These are phyloP conservation scores for Phoma sp. DNA, from an alignment of 2,329 filamentous ascomycete species.

Conservation along the genomic window DNA sequence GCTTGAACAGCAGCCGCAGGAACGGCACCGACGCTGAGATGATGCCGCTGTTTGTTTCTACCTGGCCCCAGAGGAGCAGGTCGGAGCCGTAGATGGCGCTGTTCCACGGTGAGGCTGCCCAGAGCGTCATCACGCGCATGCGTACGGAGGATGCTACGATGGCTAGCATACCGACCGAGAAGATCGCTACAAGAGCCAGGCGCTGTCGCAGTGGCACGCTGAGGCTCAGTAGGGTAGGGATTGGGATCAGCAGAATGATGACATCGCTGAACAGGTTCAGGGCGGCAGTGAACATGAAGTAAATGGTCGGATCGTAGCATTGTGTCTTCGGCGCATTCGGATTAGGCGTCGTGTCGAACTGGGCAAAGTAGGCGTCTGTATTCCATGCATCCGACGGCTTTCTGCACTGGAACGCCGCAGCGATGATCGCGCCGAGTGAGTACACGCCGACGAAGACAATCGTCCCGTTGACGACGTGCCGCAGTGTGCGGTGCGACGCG, in stretches of 20 bases:
- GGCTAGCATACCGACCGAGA: slow-evolving; percentile 45
- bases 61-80: slow-evolving; percentile 54
- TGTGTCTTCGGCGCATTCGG: slow-evolving; percentile 27
- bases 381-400: slow-evolving; percentile 39
- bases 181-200: slow-evolving; percentile 55
- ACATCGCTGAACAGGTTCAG: slow-evolving; percentile 53
- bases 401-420: slow-evolving; percentile 42
- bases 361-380: slow-evolving; percentile 36
- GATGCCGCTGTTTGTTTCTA: slow-evolving; percentile 57
- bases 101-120: slow-evolving; percentile 47
- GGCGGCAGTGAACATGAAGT: slow-evolving; percentile 47
- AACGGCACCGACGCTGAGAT: slow-evolving; percentile 55
- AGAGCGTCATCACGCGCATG: slow-evolving; percentile 47
- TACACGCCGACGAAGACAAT: slow-evolving; percentile 42
- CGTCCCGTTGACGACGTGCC: slow-evolving; percentile 35
- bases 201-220: slow-evolving; percentile 59
- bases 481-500: slow-evolving; percentile 42
- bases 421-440: slow-evolving; percentile 37
- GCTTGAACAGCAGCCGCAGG: slow-evolving; percentile 51
- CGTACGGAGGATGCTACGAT: slow-evolving; percentile 45
- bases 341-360: slow-evolving; percentile 35
- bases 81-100: slow-evolving; percentile 40
- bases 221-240: slow-evolving; percentile 55
- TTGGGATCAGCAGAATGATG: slow-evolving; percentile 53
- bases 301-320: slow-evolving; percentile 41